phyloP scores from a whole-genome alignment of 2,329 filamentous ascomycete species.

The Botrytis cinerea region DNA sequence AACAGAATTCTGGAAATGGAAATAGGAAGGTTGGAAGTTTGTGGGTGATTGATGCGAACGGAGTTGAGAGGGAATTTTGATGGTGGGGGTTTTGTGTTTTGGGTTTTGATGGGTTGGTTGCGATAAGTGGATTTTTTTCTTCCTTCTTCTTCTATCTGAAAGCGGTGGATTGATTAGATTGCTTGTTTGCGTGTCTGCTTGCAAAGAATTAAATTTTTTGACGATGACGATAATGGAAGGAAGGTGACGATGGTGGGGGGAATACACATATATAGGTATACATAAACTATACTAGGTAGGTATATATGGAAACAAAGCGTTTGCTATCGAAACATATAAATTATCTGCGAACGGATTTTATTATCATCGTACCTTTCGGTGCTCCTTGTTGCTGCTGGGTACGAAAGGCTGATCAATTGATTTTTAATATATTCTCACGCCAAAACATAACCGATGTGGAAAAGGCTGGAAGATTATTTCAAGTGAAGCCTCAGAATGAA shows the following conservation, averaged over 20 bases:
- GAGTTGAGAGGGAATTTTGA: background rate
- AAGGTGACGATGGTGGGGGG: background rate
- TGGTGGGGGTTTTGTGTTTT: conserved; percentile 16
- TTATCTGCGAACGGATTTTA: background rate
- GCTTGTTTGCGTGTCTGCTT: background rate
- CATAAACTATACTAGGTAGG: too few relatives aligned
- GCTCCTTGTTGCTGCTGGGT: background rate
- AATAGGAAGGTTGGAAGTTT: background rate
- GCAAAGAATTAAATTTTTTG: background rate
- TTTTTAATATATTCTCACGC: background rate
- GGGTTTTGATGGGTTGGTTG: background rate
- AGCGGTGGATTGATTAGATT: conserved; percentile 8
- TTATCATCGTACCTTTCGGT: background rate
- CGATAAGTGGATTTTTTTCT: conserved; percentile 14
- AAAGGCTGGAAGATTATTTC: background rate
- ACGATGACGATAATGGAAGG: background rate
- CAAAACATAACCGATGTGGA: too few relatives aligned
- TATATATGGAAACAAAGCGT: background rate
- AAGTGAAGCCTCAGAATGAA: background rate
- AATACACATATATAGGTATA: background rate
- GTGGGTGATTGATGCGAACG: conserved; percentile 18
- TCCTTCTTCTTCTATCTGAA: conserved; percentile 6
- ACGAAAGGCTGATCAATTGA: background rate
- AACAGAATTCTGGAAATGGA: background rate
- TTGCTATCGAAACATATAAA: background rate